Base-by-base conservation (phyloP, 768 basidiomycete genomes). In the Serendipita sp. region DNA sequence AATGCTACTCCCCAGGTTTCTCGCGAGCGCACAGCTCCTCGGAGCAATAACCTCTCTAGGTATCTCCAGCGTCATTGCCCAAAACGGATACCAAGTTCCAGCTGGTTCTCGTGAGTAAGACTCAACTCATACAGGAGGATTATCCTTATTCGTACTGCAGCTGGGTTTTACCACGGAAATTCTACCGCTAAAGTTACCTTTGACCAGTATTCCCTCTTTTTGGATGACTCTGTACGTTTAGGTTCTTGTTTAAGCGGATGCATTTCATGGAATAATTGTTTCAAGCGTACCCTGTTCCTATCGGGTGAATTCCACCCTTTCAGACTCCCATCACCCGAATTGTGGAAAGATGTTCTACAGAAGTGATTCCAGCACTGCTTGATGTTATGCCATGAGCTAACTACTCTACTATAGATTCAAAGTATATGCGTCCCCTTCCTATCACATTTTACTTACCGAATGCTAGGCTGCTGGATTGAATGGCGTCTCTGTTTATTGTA, bases 141-240 rank as follows among this genome's bases (percentile, higher is more conserved):
- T 51, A 58, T 34, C 46, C 66, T 70, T 13, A 70, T 70, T 3
- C 68, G 63, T 8, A 67, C 68, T 15, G 69, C 70, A 34, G 70
- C 70, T 34, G 70, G 70, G 8, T 71, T 68, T 51, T 69, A 71
- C 38, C 70, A 71, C 63, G 70, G 70, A 13, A 71, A 71, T 64
- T 71, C 70, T 10, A 63, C 70, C 45, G 53, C 68, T 2, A 67
- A 67, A 11, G 70, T 72, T 24, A 69, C 67, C 3, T 72, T 71
- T 47, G 71, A 71, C 63, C 48, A 58, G n/a, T 65, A 71, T 54
- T 68, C 68, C 44, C 53, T 71, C 18, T 71, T 71, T 48, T 58
- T 71, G 24, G 69, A 69, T 51, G 58, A 67, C 63, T 51, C 48
- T 5, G 48, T 51, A 51, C 41, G 41, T 41, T 13, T 41, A 7